Percentiles rank a stretch among this genome's conserved stretches.
Conservation (phyloP, 306 rosid species). For the Biancaea sappan region DNA sequence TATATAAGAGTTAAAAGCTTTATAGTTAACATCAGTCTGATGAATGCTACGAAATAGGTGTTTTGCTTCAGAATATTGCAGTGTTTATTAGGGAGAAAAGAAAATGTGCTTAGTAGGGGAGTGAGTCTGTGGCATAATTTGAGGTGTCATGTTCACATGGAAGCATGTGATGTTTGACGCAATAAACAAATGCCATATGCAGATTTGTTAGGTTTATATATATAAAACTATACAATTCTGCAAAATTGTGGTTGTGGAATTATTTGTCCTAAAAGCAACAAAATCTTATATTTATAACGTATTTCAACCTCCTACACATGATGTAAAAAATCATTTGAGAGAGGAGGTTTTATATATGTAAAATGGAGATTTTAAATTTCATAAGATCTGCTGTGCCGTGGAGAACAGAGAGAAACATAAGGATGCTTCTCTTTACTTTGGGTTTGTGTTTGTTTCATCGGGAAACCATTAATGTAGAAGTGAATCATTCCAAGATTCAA, state of each 20-base stretch:
- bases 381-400: background rate
- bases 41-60: conserved; percentile 4
- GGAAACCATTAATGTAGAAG: background rate
- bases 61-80: conserved; percentile 8
- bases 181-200: background rate
- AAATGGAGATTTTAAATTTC: background rate
- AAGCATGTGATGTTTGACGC: conserved; percentile 42
- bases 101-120: background rate
- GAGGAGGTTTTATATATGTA: too few relatives aligned
- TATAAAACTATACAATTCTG: background rate
- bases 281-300: background rate
- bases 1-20: background rate
- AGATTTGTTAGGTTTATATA: background rate
- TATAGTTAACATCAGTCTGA: conserved; percentile 11
- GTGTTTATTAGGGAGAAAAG: background rate
- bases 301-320: background rate
- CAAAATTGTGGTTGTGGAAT: background rate
- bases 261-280: background rate
- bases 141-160: conserved; percentile 33
- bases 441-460: background rate
- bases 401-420: background rate
- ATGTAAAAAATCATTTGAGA: too few relatives aligned
- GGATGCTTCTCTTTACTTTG: background rate
- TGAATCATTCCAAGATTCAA: background rate
- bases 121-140: conserved; percentile 15